Evolutionary conservation across 768 basidiomycete genomes (phyloP), one percentile per base, ranked within the genome.

Genomic region (Suillus brevipes): DNA sequence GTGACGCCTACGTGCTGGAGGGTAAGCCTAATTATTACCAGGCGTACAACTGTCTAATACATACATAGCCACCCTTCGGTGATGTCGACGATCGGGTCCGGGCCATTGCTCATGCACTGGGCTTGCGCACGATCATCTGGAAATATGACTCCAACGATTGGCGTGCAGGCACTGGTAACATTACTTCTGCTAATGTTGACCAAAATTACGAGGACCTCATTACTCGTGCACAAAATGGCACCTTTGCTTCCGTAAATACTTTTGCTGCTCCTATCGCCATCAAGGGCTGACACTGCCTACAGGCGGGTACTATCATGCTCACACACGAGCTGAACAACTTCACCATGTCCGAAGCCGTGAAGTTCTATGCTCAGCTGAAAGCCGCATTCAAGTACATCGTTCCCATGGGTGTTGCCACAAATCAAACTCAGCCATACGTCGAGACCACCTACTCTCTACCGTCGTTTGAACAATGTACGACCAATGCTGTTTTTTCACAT

Each of bases 11-110:
- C 81, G 1, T 87, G 83, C 70, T 88, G 86, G 88, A 79, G 85
- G 68, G 85, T 86, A 66, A 55, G 80, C 77, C 6, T 12, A 9
- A 2, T 18, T 25, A 18, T 64, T 12, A 25, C 28, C 63, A n/a
- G 31, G 57, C 31, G 23, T n/a, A 14, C 31, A 20, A 52, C 38
- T 67, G 47, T 4, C n/a, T 45, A 13, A 45, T 31, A 34, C 3
- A 37, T 3, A 34, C 43, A 23, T 64, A 86, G 84, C 87, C 88
- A 40, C 88, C 88, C 1, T 89, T 78, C 66, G 89, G 88, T 55
- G 88, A 89, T 65, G 78, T 89, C 23, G 92, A 94, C 50, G 88
- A 89, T 75, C 89, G 92, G 60, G 86, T 94, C 50, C 85, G 93
- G 40, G 80, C 84, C 42, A 89, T 94, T 64, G 86, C 89, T 3